Evolutionary conservation across 768 basidiomycete species (phyloP), one percentile per base, ranked within the genome.

Genomic region (Rhizopogon vulgaris): DNA sequence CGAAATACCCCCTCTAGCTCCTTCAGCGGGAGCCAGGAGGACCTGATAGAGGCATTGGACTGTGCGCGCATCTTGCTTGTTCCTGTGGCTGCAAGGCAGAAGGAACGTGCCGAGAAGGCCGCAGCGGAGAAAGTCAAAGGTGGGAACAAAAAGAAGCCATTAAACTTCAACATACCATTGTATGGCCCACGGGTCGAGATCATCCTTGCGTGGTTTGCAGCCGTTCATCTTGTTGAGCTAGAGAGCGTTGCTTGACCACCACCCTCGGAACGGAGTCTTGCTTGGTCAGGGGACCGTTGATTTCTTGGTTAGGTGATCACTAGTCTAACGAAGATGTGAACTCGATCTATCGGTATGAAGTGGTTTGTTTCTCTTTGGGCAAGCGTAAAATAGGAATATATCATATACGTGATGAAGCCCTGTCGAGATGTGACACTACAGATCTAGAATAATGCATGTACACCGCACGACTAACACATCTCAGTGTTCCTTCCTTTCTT

Each of bases 161-260:
- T 80, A 56, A 77, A 82, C 47, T 87, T 91, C 65, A 88, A 83
- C 62, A 89, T 93, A 52, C 87, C 89, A 9, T 69, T 93, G 56
- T 88, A 91, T 67, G 90, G 90, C 0, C 90, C 91, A 34, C 78
- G 89, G 6, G 90, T 93, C 41, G 90, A 93, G 68, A 76, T 93
- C 51, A 75, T 91, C 51, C 75, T 93, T 51, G 90, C 90, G 39
- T 93, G 89, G 89, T 71, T 93, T 50, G 90, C 77, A 24, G 89
- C 87, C 15, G 85, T 90, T 51, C 84, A 88, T 71, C 67, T 93
- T 34, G 82, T 80, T 3, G 87, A 89, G 60, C 64, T 92, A 58
- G 89, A 90, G 38, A 56, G 55, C 37, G 56, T 60, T 48, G 68
- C 57, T 14, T 69, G 58, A 61, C 11, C 32, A 17, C 24, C 25